Evolutionary conservation across 805 yeast genomes (phyloP).

Genomic region (Jamesozyma piceae): DNA sequence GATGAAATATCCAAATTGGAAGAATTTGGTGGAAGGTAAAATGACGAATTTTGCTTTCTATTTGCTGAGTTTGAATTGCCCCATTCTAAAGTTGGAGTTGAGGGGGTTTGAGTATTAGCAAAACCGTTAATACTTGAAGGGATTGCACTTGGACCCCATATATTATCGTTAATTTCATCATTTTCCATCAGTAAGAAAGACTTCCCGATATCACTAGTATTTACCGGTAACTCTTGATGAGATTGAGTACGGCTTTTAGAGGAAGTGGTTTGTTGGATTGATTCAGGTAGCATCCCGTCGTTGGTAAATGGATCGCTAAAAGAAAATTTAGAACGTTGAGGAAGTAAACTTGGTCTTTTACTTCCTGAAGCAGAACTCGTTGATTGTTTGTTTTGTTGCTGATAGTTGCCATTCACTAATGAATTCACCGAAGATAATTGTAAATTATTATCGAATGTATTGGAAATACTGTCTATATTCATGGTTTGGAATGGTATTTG

Average conservation of each 20-base stretch:
- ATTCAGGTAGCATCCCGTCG: conserved; percentile 15
- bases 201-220: conserved; percentile 11
- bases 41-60: conserved; percentile 12
- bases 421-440: background rate
- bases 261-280: conserved; percentile 3
- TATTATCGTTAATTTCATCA: conserved; percentile 29
- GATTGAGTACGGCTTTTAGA: conserved; percentile 1
- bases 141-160: conserved; percentile 29
- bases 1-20: conserved; percentile 15
- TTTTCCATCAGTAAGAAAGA: conserved; percentile 35
- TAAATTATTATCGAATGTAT: background rate
- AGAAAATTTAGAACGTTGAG: conserved; percentile 59
- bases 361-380: background rate
- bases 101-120: conserved; percentile 21
- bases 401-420: background rate
- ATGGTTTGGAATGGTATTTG: conserved; percentile 16
- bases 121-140: conserved; percentile 26
- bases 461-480: background rate
- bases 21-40: conserved; percentile 6
- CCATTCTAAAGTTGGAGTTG: conserved; percentile 29
- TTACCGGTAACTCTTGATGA: conserved; percentile 3
- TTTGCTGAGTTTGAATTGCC: conserved; percentile 4
- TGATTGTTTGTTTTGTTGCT: conserved; percentile 1
- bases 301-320: conserved; percentile 55
- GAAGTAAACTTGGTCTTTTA: conserved; percentile 38